A percentile compares a stretch with the other conserved stretches of the same genome.
Evolutionary conservation across 352 stramenopile species (phyloP).

Genomic region (Pythium aphanidermatum): DNA sequence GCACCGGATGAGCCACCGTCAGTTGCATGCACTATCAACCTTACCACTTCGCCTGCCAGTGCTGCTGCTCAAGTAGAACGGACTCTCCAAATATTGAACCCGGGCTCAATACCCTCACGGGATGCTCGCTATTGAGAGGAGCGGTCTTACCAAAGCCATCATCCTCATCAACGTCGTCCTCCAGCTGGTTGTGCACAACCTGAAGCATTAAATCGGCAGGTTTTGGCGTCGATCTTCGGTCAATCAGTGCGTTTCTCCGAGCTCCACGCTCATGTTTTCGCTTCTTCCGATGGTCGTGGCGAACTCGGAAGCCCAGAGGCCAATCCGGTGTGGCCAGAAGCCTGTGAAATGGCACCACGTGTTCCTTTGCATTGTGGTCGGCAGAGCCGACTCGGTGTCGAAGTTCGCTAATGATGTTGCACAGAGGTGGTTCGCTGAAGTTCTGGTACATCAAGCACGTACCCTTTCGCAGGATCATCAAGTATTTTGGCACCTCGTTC

Average conservation of each 20-base stretch:
- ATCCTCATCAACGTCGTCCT: neutral
- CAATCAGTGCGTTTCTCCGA: slow-evolving; percentile 39
- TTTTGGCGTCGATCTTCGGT: slow-evolving; percentile 1
- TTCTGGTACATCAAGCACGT: slow-evolving; percentile 62
- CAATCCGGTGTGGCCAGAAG: slow-evolving; percentile 53
- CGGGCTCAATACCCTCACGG: slow-evolving; percentile 37
- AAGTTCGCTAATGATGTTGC: slow-evolving; percentile 1
- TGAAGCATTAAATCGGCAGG: slow-evolving; percentile 14
- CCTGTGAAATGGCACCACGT: slow-evolving; percentile 45
- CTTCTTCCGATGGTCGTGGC: slow-evolving; percentile 25
- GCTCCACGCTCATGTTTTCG: slow-evolving; percentile 33
- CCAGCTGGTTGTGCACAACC: neutral
- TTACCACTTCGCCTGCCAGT: slow-evolving; percentile 48
- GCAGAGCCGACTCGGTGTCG: neutral
- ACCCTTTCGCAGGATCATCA: slow-evolving; percentile 61
- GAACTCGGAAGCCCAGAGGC: slow-evolving; percentile 52
- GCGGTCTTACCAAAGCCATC: neutral
- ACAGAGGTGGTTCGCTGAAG: slow-evolving; percentile 43
- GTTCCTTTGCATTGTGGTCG: slow-evolving; percentile 15
- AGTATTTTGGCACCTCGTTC: slow-evolving; percentile 41
- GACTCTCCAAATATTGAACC: slow-evolving; percentile 66
- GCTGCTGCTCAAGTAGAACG: slow-evolving; percentile 40
- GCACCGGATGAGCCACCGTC: too few species aligned
- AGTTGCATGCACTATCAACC: neutral
- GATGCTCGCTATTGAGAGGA: slow-evolving; percentile 5